Conservation (phyloP, 805 yeast species). For the Lipomyces yamadae region DNA sequence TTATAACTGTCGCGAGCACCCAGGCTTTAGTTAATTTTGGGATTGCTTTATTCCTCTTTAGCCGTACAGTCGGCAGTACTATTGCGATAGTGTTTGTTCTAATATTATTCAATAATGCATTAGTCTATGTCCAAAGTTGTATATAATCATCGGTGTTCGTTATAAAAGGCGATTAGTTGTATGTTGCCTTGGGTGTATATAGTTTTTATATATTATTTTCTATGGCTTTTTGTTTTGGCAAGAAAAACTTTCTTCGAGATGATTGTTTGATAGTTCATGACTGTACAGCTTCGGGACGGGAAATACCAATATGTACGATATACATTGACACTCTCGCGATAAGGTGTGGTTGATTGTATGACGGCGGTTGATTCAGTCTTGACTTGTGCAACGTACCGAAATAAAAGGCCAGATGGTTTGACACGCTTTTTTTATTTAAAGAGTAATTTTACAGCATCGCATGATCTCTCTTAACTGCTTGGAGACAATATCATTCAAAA, state of each 20-base stretch:
- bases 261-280: neutral
- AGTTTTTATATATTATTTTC: neutral
- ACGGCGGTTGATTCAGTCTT: too few species aligned
- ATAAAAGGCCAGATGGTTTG: too few species aligned
- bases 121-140: neutral
- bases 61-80: neutral
- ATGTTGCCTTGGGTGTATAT: neutral
- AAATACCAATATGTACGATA: neutral
- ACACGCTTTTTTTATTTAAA: neutral
- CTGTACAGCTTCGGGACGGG: neutral
- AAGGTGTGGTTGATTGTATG: neutral
- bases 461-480: neutral
- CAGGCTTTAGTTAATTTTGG: neutral
- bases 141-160: neutral
- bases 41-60: neutral
- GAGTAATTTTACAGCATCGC: neutral
- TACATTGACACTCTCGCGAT: neutral
- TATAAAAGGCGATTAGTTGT: neutral
- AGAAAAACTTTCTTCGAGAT: neutral
- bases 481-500: neutral
- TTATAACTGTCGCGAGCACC: neutral
- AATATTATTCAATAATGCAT: neutral
- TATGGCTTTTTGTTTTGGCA: neutral
- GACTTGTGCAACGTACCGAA: too few species aligned
- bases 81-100: neutral